Conservation (phyloP, 2,329 filamentous ascomycete species). For the Ophiocordyceps polyrhachis-furcata region DNA sequence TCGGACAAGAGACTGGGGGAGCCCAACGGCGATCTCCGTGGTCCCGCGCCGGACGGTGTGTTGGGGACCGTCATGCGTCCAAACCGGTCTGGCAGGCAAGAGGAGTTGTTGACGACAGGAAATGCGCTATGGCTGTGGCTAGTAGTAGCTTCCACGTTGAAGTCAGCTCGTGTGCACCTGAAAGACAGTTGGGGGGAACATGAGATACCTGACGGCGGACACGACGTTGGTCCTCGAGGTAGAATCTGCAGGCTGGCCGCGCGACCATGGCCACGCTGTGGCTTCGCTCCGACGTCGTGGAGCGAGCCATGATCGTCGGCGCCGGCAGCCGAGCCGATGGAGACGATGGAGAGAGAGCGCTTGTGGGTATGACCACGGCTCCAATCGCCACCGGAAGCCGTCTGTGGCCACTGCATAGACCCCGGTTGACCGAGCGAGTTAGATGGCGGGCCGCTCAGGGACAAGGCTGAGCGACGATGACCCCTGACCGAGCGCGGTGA, state of each 20-base stretch:
- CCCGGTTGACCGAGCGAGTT: slow-evolving; percentile 25
- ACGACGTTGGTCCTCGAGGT: slow-evolving; percentile 21
- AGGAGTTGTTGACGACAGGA: slow-evolving; percentile 31
- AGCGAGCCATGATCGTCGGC: slow-evolving; percentile 26
- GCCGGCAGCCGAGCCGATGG: slow-evolving; percentile 41
- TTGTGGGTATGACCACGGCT: slow-evolving; percentile 41
- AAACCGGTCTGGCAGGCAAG: slow-evolving; percentile 31
- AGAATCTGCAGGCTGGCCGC: slow-evolving; percentile 66
- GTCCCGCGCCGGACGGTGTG: slow-evolving; percentile 20
- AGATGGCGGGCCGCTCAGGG: slow-evolving; percentile 34
- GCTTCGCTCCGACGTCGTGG: slow-evolving; percentile 22
- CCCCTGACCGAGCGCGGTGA: slow-evolving; percentile 28
- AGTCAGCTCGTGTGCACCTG: slow-evolving; percentile 1
- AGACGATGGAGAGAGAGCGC: slow-evolving; percentile 67
- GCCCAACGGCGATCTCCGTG: slow-evolving; percentile 20
- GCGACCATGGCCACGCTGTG: slow-evolving; percentile 48
- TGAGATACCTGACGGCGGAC: slow-evolving; percentile 20
- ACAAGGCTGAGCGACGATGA: slow-evolving; percentile 46
- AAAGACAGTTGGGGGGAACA: neutral
- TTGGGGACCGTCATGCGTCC: slow-evolving; percentile 23
- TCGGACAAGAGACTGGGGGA: slow-evolving; percentile 29
- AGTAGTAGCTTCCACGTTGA: slow-evolving; percentile 10
- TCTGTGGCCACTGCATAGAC: slow-evolving; percentile 27
- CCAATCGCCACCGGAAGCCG: slow-evolving; percentile 12
- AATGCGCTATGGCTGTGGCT: slow-evolving; percentile 26